Base-by-base conservation (phyloP, 805 yeast species). In the Spathaspora arborariae region DNA sequence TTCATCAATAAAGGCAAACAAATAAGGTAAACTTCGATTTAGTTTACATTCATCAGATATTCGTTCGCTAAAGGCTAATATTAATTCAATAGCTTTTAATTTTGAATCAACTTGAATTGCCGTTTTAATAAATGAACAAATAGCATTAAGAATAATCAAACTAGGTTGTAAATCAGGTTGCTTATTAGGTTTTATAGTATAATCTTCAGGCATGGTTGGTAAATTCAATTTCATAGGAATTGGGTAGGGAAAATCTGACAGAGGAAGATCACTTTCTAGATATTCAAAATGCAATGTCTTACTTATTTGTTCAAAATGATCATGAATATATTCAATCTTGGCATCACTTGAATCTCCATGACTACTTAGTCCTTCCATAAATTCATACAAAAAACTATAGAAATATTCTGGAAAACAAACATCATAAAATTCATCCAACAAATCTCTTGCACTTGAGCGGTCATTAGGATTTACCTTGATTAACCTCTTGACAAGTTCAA, bases 11-110 rank as follows among this genome's bases (percentile, higher is more conserved):
- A 89, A 70, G n/a, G 80, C 68, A 19, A 88, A 76, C 20, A 94
- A 62, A 58, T 85, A 88, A 0, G 99, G 98, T 20, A 94, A 63
- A 26, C 89, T 81, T 39, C 97, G 67, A 61, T 94, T 97, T 35
- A 94, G 68, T 59, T 90, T 92, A 13, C 82, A 83, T 47, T 87
- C 96, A 59, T 94, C 98, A 20, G 80, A 78, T 1, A 89, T 70
- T 47, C 80, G 78, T 56, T 88, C 96, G 1, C 92, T 80, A 16
- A 92, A 72, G 0, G 88, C 86, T 7, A 88, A 62, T 0, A 94
- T 76, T 51, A 91, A 64, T 56, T 89, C 94, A 51, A 95, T 75
- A 1, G 91, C 92, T 56, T 80, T 79, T 7, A 84, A 60, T 50
- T 88, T 72, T 36, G 82, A 79, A 0, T 76, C 58, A 1, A 88